Base-by-base conservation (phyloP, 148 eudicot genomes). In the Cornus kousa region DNA sequence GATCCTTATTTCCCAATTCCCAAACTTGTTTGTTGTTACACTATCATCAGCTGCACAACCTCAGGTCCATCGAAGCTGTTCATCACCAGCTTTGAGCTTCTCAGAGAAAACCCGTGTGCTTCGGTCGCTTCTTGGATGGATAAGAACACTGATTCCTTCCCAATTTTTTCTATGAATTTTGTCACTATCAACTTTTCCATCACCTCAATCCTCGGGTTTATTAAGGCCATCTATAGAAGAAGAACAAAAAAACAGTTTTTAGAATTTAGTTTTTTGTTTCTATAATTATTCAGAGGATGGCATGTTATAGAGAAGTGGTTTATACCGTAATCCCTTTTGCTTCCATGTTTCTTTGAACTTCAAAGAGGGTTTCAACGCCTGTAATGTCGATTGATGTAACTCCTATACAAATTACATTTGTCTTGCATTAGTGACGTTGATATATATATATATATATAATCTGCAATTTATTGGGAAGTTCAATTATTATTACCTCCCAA, bases 311-410 rank as follows among this genome's bases (percentile, higher is more conserved):
- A 76, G 14, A 23, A 23, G 59, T 10, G 28, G 55, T 43, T 16
- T 60, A 39, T 84, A 91, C 97, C 92, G 84, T 86, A 70, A 89
- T 88, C 8, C 80, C 89, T 77, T 85, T 90, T 9, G 77, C 74
- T 66, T 83, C 88, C 74, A 93, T 3, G 19, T 67, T 80, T 83
- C 88, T 90, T 62, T 74, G 76, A 43, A 93, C 14, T 67, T 95
- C 98, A 7, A 84, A 68, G n/a, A 95, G 83, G 9, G 92, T 86
- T 87, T 93, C 98, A 4, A 95, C 83, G 32, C 98, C 98, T 0
- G 97, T 95, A 66, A 89, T 87, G 80, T 95, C 98, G 35, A 93
- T 90, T 23, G 90, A 80, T 5, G 97, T 93, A 53, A 95, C 98
- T 23, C 96, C 98, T 95, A 67, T 35, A 79, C 10, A 22, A 55